Evolutionary conservation across 169 alveolate species (phyloP).

Genomic region (Plasmodium inui): DNA sequence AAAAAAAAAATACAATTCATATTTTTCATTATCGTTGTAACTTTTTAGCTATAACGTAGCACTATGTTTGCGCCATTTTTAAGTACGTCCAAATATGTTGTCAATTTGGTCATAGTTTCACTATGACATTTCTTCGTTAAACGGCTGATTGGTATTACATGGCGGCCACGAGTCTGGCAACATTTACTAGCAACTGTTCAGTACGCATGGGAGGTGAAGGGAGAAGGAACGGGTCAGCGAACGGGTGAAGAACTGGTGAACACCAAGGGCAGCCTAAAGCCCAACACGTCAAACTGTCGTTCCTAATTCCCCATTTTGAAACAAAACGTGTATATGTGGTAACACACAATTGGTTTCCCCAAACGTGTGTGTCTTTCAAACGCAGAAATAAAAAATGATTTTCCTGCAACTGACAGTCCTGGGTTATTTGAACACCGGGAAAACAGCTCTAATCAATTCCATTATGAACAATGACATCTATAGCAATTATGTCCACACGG

Average conservation of each 20-base stretch:
- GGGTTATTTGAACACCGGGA: constrained; percentile 70
- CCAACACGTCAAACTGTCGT: background rate
- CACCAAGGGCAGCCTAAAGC: background rate
- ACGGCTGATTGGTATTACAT: background rate
- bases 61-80: background rate
- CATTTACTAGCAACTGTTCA: background rate
- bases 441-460: constrained; percentile 53
- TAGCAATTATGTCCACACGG: constrained; percentile 42
- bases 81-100: background rate
- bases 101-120: background rate
- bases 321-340: background rate
- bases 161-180: background rate
- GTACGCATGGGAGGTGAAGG: background rate
- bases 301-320: background rate
- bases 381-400: constrained; percentile 47
- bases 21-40: constrained; percentile 1
- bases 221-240: background rate
- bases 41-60: background rate
- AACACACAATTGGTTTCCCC: background rate
- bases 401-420: constrained; percentile 59
- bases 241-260: background rate
- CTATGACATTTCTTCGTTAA: background rate
- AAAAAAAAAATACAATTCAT: background rate
- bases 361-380: background rate
- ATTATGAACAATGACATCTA: constrained; percentile 65